phyloP scores from a whole-genome alignment of 164 flowering plant genomes.

The Liriodendron chinense region DNA sequence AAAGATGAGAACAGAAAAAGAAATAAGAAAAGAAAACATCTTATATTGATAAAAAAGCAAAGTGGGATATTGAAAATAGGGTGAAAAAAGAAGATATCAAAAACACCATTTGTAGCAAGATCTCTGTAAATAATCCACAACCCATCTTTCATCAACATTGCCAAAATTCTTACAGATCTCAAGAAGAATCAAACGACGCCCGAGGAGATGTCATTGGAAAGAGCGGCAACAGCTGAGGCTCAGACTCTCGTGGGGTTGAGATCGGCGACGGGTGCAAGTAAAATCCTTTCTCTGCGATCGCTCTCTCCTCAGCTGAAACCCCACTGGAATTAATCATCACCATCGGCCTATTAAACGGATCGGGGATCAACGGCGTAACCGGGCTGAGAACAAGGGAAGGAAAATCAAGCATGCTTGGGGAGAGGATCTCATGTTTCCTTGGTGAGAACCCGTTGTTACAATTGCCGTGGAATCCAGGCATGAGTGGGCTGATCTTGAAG shows the following conservation, averaged over 20 bases:
- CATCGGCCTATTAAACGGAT: conserved; percentile 44
- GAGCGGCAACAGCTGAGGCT: conserved; percentile 80
- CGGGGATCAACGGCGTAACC: conserved; percentile 71
- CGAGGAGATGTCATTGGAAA: conserved; percentile 84
- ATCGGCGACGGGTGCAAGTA: conserved; percentile 75
- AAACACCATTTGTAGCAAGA: background rate
- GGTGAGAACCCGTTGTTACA: conserved; percentile 35
- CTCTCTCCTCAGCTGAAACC: conserved; percentile 53
- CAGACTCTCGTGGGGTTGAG: conserved; percentile 51
- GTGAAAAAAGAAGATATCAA: background rate
- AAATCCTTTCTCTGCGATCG: conserved; percentile 86
- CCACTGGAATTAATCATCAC: conserved; percentile 12
- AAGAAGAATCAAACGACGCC: conserved; percentile 29
- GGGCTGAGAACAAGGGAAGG: conserved; percentile 82
- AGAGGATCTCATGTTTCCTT: conserved; percentile 57
- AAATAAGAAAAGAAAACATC: background rate
- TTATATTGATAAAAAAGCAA: background rate
- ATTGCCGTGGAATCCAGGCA: conserved; percentile 24
- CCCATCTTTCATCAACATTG: conserved; percentile 4
- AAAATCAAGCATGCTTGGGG: conserved; percentile 80
- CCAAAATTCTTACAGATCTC: conserved; percentile 1
- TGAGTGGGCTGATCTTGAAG: conserved; percentile 69
- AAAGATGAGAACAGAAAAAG: background rate
- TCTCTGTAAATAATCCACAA: background rate
- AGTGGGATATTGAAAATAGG: background rate